Conservation (phyloP, 805 yeast species). For the Saturnispora saitoi region DNA sequence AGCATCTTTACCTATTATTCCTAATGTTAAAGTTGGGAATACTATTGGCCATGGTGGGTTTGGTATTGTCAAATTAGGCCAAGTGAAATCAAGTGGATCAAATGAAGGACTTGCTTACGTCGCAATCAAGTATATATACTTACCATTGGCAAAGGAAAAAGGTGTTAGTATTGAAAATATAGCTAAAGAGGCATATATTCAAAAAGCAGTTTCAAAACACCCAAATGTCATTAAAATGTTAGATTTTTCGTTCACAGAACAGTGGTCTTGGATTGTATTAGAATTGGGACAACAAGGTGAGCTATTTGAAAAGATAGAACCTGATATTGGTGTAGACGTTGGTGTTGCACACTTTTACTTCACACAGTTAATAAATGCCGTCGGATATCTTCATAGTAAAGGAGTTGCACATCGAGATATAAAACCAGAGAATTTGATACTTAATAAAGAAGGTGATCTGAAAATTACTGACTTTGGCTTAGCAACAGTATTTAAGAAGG, state of each 20-base stretch:
- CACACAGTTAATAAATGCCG: slow-evolving; percentile 53
- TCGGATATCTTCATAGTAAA: slow-evolving; percentile 48
- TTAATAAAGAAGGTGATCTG: slow-evolving; percentile 56
- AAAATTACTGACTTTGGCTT: slow-evolving; percentile 75
- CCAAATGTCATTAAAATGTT: slow-evolving; percentile 49
- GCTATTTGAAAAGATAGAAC: slow-evolving; percentile 69
- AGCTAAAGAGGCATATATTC: slow-evolving; percentile 50
- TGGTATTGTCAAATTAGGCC: slow-evolving; percentile 51
- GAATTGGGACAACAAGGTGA: slow-evolving; percentile 72
- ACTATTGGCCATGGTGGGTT: slow-evolving; percentile 64
- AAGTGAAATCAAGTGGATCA: slow-evolving; percentile 17
- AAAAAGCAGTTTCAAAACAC: slow-evolving; percentile 45
- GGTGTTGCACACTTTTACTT: slow-evolving; percentile 64
- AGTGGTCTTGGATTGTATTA: slow-evolving; percentile 58
- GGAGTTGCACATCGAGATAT: slow-evolving; percentile 66
- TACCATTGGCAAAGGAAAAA: slow-evolving; percentile 26
- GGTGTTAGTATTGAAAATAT: slow-evolving; percentile 29
- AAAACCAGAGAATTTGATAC: slow-evolving; percentile 59
- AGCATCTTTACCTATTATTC: slow-evolving; percentile 40
- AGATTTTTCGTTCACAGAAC: slow-evolving; percentile 44
- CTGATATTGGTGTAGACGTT: slow-evolving; percentile 60
- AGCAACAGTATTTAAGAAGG: slow-evolving; percentile 50
- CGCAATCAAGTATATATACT: slow-evolving; percentile 53
- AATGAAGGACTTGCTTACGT: slow-evolving; percentile 19
- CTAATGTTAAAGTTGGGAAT: slow-evolving; percentile 37